These are phyloP conservation scores for Aspergillus udagawae DNA, from an alignment of 2,329 filamentous ascomycete species.

Conservation along the genomic window DNA sequence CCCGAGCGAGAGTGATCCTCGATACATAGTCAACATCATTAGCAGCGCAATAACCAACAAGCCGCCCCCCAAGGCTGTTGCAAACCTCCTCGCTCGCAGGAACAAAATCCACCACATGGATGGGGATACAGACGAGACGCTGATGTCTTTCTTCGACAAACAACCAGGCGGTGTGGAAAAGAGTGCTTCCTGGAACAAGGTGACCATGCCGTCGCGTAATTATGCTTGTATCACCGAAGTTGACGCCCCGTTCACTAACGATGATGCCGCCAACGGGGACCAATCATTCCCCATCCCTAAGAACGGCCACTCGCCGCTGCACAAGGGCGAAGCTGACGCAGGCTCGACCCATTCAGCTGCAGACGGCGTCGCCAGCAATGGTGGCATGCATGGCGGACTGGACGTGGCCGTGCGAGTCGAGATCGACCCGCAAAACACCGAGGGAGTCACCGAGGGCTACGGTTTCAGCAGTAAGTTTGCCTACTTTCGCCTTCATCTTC, in stretches of 20 bases:
- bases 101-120: slow-evolving; percentile 66
- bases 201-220: slow-evolving; percentile 73
- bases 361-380: slow-evolving; percentile 37
- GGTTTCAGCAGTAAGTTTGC: slow-evolving; percentile 45
- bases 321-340: slow-evolving; percentile 70
- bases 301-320: slow-evolving; percentile 67
- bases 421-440: slow-evolving; percentile 40
- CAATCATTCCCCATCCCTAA: slow-evolving; percentile 39
- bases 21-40: slow-evolving; percentile 63
- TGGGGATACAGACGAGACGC: slow-evolving; percentile 59
- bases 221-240: slow-evolving; percentile 61
- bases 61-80: slow-evolving; percentile 60
- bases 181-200: slow-evolving; percentile 70
- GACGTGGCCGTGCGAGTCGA: slow-evolving; percentile 46
- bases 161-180: slow-evolving; percentile 57
- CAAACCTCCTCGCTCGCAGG: slow-evolving; percentile 58
- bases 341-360: slow-evolving; percentile 77
- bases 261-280: slow-evolving; percentile 17
- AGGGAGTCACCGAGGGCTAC: slow-evolving; percentile 45
- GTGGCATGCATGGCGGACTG: slow-evolving; percentile 39
- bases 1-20: slow-evolving; percentile 54
- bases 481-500: not conserved
- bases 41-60: slow-evolving; percentile 66
- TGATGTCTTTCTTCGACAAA: slow-evolving; percentile 59
- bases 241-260: slow-evolving; percentile 23